Conservation (phyloP, 2,329 filamentous ascomycete genomes). For the Beauveria bassiana region DNA sequence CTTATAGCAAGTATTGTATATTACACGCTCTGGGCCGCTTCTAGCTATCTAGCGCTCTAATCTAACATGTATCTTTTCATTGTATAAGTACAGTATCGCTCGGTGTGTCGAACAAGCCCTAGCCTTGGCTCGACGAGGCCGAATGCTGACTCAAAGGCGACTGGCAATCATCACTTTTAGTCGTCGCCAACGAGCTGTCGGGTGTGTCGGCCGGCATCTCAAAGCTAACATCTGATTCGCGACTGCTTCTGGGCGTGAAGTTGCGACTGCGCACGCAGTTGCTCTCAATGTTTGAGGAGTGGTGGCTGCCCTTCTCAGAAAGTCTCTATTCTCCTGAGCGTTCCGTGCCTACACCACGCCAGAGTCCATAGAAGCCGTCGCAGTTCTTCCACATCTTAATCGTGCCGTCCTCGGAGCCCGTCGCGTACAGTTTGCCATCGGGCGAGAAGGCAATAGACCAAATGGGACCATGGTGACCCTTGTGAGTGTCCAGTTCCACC, state of each 20-base stretch:
- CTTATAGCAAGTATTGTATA: conserved; percentile 1
- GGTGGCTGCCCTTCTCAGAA: conserved; percentile 5
- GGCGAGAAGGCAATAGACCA: conserved; percentile 95
- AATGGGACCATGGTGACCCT: conserved; percentile 93
- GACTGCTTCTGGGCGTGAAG: conserved; percentile 9
- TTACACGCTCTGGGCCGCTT: conserved; percentile 9
- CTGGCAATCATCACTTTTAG: conserved; percentile 7
- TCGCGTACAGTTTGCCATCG: conserved; percentile 92
- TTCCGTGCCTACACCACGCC: conserved; percentile 44
- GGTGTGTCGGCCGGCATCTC: conserved; percentile 2
- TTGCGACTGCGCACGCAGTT: neutral
- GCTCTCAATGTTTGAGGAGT: neutral
- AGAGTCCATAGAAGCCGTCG: conserved; percentile 56
- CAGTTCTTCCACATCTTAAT: conserved; percentile 85
- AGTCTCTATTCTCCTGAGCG: conserved; percentile 30
- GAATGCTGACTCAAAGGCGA: conserved; percentile 7
- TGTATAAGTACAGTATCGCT: conserved; percentile 4
- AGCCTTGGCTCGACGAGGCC: neutral
- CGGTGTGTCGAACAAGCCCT: neutral
- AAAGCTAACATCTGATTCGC: conserved; percentile 10
- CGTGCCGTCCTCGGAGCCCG: conserved; percentile 92
- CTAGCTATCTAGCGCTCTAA: conserved; percentile 11
- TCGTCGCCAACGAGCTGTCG: conserved; percentile 10
- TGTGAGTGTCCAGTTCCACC: conserved; percentile 81
- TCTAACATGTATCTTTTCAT: conserved; percentile 9